phyloP scores from a whole-genome alignment of 1,284 basidiomycete genomes.

The Ganoderma resinaceum region DNA sequence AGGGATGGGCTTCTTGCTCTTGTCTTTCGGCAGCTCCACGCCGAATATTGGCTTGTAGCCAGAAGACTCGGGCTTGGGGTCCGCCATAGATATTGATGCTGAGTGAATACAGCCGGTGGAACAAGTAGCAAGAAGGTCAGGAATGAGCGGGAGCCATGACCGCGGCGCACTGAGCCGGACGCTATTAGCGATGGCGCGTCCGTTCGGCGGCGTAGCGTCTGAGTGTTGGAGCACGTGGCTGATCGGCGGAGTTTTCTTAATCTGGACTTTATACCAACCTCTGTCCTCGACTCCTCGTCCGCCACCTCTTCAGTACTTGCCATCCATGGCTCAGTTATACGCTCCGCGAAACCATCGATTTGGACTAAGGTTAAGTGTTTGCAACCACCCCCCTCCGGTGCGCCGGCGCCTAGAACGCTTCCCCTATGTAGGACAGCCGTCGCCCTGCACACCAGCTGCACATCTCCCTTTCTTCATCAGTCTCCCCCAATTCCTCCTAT shows the following conservation, averaged over 20 bases:
- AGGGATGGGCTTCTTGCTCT: constrained; percentile 30
- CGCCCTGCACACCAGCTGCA: no score
- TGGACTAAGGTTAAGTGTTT: no score
- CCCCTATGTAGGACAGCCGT: no score
- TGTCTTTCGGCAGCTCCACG: constrained; percentile 10
- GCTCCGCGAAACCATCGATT: no score
- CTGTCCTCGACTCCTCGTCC: neutral
- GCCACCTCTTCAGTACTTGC: no score
- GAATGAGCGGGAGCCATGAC: neutral
- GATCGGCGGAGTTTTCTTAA: neutral
- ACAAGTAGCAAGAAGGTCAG: neutral
- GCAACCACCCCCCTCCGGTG: no score
- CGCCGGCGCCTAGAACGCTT: no score
- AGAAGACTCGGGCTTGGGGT: constrained; percentile 3
- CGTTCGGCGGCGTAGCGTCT: neutral
- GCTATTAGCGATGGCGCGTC: neutral
- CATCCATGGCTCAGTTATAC: no score
- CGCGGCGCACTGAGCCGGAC: neutral
- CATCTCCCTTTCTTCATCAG: no score
- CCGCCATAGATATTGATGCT: constrained; percentile 1
- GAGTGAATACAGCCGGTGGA: neutral
- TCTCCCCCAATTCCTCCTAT: no score
- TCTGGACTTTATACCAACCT: neutral
- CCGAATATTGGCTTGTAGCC: constrained; percentile 26
- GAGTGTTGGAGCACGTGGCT: neutral